A percentile compares a stretch with the other conserved stretches of the same genome.
phyloP scores from a whole-genome alignment of 768 basidiomycete species.

The Leucocoprinus leucothites region DNA sequence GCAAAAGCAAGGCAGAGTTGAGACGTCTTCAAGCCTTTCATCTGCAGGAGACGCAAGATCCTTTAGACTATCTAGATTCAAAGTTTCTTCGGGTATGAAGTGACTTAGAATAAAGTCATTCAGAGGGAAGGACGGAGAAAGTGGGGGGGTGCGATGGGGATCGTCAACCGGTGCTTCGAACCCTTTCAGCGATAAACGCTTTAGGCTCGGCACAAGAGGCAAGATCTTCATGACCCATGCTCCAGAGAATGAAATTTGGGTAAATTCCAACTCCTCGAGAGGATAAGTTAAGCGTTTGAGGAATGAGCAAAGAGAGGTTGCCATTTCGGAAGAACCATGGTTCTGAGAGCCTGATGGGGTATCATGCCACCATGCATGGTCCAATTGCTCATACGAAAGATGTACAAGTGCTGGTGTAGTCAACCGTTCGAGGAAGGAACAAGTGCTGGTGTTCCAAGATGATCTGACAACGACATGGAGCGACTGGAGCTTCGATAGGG shows the following conservation, averaged over 20 bases:
- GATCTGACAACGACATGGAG: background rate
- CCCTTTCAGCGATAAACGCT: conserved; percentile 2
- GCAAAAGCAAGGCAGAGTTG: background rate
- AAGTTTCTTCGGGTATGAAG: background rate
- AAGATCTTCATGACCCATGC: background rate
- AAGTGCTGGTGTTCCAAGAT: background rate
- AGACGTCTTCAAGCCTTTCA: background rate
- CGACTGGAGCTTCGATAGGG: background rate
- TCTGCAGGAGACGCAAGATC: background rate
- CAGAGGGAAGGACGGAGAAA: background rate
- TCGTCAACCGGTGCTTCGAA: background rate
- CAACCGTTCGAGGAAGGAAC: background rate
- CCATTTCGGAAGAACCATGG: background rate
- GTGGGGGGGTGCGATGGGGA: background rate
- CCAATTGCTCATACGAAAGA: background rate
- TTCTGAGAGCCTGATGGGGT: no score
- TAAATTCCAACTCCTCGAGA: background rate
- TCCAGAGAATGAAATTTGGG: background rate
- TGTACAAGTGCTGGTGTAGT: background rate
- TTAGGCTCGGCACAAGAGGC: background rate
- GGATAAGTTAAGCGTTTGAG: background rate
- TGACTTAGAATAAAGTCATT: background rate
- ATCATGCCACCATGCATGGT: background rate
- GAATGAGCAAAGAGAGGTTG: background rate
- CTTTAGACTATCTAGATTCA: background rate